Evolutionary conservation across 1,284 basidiomycete genomes (phyloP).

Genomic region (Ustilago tritici): DNA sequence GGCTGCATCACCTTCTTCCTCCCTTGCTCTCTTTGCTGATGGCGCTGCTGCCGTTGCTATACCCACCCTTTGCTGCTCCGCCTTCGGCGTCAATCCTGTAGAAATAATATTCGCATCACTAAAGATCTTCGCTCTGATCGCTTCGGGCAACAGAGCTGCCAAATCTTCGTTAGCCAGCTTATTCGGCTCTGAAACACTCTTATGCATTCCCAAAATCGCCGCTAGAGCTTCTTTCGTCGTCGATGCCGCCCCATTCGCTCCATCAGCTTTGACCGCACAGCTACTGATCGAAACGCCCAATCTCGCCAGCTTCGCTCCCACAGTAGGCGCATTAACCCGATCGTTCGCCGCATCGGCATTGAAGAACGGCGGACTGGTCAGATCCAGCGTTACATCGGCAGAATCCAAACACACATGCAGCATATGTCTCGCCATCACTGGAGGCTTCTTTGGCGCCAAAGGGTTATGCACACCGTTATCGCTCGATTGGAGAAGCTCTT

Average conservation of each 20-base stretch:
- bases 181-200: constrained; percentile 35
- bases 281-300: constrained; percentile 38
- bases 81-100: constrained; percentile 25
- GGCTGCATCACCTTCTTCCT: constrained; percentile 16
- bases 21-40: constrained; percentile 34
- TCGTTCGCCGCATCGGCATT: constrained; percentile 32
- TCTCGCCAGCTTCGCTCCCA: constrained; percentile 26
- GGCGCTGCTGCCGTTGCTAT: not conserved
- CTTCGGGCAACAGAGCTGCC: constrained; percentile 26
- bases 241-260: not conserved
- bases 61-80: not conserved
- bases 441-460: constrained; percentile 27
- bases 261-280: constrained; percentile 32
- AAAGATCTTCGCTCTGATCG: constrained; percentile 29
- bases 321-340: constrained; percentile 2
- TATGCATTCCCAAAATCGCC: constrained; percentile 38
- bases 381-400: constrained; percentile 22
- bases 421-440: constrained; percentile 44
- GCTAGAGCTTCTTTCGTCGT: constrained; percentile 30
- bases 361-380: constrained; percentile 35
- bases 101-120: constrained; percentile 41
- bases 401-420: constrained; percentile 41
- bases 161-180: constrained; percentile 45
- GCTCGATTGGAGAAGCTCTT: constrained; percentile 37
- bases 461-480: constrained; percentile 30